Evolutionary conservation across 2,329 filamentous ascomycete species (phyloP), one percentile per base, ranked within the genome.

Genomic region (Aurifilum marmelostoma): DNA sequence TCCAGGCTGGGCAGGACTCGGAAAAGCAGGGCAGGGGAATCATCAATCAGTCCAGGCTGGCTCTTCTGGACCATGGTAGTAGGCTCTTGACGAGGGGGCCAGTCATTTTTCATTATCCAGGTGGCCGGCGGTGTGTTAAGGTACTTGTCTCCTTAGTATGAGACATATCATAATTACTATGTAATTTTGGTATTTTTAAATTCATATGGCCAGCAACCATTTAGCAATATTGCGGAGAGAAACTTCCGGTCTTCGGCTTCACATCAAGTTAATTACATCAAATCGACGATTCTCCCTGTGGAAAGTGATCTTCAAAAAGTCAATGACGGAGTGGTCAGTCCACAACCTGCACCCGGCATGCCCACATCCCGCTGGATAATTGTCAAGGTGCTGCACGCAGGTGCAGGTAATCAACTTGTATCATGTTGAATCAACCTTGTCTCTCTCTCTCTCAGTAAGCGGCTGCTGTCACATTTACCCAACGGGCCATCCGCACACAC

Each of bases 241-340:
- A 56, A 56, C 24, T 56, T 56, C 27, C 52, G 52, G 52, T 56
- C 27, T 18, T 56, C 27, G 24, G 52, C 24, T 12, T 56, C 21
- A 2, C 8, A n/a, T 47, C 5, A n/a, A n/a, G n/a, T n/a, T n/a
- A n/a, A n/a, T n/a, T n/a, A n/a, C n/a, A n/a, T n/a, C n/a, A n/a
- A n/a, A n/a, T n/a, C n/a, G n/a, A 4, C 34, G 34, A 34, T 34
- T 34, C 4, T 11, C 24, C 50, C 50, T 27, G 50, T 54, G 3
- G 34, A 4, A 8, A 34, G 24, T 3, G 50, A 54, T 54, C 24
- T 54, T 54, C 24, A 54, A 54, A n/a, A 52, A 54, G 50, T 54
- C 50, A 24, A 54, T 54, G 50, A 54, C 50, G 50, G 50, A 6
- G 24, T 54, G n/a, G 50, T 54, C 50, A 54, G 50, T 54, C n/a